phyloP scores from a whole-genome alignment of 2,329 filamentous ascomycete species.

The Aspergillus piperis region DNA sequence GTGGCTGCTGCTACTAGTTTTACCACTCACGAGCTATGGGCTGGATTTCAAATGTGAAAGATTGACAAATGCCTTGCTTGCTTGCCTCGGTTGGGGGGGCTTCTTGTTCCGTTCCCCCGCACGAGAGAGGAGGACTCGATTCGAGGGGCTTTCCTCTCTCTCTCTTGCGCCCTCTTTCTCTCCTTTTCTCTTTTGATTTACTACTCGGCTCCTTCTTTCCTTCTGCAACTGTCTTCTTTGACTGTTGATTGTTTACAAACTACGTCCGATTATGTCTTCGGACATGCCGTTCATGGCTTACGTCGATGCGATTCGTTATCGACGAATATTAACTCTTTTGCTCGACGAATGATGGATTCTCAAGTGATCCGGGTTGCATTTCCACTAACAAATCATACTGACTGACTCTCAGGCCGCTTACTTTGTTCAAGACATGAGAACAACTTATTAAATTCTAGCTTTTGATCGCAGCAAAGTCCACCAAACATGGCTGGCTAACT shows the following conservation, averaged over 20 bases:
- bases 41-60: background rate
- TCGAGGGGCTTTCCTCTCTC: background rate
- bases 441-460: slow-evolving; percentile 30
- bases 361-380: background rate
- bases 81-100: slow-evolving; percentile 11
- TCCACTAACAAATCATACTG: background rate
- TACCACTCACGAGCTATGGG: background rate
- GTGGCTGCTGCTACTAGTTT: background rate
- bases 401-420: background rate
- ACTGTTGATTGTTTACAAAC: background rate
- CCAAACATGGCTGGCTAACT: slow-evolving; percentile 20
- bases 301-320: too few species aligned
- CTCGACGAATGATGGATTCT: background rate
- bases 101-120: slow-evolving; percentile 5
- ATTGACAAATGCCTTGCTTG: background rate
- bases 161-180: background rate
- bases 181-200: background rate
- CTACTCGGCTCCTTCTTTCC: background rate
- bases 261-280: background rate
- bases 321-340: too few species aligned
- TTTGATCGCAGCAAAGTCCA: slow-evolving; percentile 23
- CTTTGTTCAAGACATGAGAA: slow-evolving; percentile 31
- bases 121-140: background rate
- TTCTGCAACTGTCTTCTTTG: background rate
- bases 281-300: too few species aligned